Evolutionary conservation across 768 basidiomycete species (phyloP).

Genomic region (Trametes elegans): DNA sequence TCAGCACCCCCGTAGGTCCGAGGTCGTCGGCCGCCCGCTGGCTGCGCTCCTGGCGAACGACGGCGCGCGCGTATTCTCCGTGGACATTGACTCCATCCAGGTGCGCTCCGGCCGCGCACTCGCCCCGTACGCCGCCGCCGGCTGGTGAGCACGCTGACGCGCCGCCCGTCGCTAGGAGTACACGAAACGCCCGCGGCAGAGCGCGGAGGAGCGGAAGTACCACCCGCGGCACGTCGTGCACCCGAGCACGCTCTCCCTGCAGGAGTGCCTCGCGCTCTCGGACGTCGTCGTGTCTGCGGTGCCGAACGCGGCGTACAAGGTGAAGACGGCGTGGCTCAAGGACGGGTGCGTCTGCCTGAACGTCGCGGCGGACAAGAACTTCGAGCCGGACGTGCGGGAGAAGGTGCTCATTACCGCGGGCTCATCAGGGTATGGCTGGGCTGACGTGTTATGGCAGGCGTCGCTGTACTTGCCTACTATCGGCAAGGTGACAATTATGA

Average conservation of each 20-base stretch:
- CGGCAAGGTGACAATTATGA: constrained; percentile 96
- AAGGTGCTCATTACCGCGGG: constrained; percentile 51
- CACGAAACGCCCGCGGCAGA: constrained; percentile 76
- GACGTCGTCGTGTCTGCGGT: constrained; percentile 97
- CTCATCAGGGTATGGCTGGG: background rate
- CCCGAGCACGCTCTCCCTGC: constrained; percentile 62
- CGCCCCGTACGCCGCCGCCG: background rate
- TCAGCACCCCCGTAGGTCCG: constrained; percentile 77
- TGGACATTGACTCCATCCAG: constrained; percentile 94
- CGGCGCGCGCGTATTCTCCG: constrained; percentile 92
- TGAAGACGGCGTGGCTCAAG: constrained; percentile 87
- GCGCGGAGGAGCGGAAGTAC: constrained; percentile 52
- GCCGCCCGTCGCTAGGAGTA: constrained; percentile 62
- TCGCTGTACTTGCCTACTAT: constrained; percentile 94
- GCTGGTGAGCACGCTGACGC: constrained; percentile 1
- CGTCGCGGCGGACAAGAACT: constrained; percentile 94
- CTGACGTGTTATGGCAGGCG: constrained; percentile 50
- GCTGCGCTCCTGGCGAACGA: constrained; percentile 95
- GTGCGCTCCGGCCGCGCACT: constrained; percentile 35
- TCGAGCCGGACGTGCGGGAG: constrained; percentile 88
- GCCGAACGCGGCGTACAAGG: constrained; percentile 79
- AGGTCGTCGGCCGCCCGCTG: constrained; percentile 96
- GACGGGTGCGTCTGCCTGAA: constrained; percentile 94
- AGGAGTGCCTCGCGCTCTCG: constrained; percentile 78
- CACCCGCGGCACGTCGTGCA: constrained; percentile 84